Percentiles rank a stretch among this genome's conserved stretches.
Evolutionary conservation across 768 basidiomycete genomes (phyloP).

Genomic region (Amanita phalloides): DNA sequence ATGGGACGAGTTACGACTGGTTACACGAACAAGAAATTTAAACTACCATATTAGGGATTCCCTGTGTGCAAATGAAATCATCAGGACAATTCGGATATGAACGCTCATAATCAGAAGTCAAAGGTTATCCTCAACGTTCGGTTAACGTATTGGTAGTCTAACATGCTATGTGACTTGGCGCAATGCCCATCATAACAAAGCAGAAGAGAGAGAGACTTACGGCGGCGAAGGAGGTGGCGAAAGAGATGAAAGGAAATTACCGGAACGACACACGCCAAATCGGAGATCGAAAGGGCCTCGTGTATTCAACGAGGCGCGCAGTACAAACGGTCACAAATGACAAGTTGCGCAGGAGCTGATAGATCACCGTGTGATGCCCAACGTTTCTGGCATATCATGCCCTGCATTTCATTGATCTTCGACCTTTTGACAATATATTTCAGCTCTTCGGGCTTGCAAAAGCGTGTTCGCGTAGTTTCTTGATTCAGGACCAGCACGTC

Average conservation of each 20-base stretch:
- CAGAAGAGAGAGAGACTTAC: slow-evolving; percentile 2
- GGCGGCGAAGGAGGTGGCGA: not conserved
- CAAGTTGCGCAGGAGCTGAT: slow-evolving; percentile 2
- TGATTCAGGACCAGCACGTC: not conserved
- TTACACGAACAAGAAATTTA: slow-evolving; percentile 66
- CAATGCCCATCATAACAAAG: slow-evolving; percentile 25
- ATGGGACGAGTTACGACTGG: slow-evolving; percentile 43
- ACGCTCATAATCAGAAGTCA: slow-evolving; percentile 19
- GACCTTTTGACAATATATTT: not conserved
- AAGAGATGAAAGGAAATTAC: not conserved
- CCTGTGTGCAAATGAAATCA: not conserved
- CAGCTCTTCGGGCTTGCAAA: not conserved
- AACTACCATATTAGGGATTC: slow-evolving; percentile 29
- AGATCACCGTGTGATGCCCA: slow-evolving; percentile 5
- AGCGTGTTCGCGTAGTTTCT: not conserved
- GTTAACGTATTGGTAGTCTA: slow-evolving; percentile 36
- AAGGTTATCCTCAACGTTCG: slow-evolving; percentile 28
- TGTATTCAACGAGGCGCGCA: slow-evolving; percentile 30
- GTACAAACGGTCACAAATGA: slow-evolving; percentile 5
- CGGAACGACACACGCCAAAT: not conserved
- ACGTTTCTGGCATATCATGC: not conserved
- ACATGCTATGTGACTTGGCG: slow-evolving; percentile 35
- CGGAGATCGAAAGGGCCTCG: slow-evolving; percentile 19
- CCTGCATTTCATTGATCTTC: slow-evolving; percentile 2
- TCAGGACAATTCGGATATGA: not conserved